phyloP scores from a whole-genome alignment of 768 basidiomycete species.

The Tulasnella sp. region DNA sequence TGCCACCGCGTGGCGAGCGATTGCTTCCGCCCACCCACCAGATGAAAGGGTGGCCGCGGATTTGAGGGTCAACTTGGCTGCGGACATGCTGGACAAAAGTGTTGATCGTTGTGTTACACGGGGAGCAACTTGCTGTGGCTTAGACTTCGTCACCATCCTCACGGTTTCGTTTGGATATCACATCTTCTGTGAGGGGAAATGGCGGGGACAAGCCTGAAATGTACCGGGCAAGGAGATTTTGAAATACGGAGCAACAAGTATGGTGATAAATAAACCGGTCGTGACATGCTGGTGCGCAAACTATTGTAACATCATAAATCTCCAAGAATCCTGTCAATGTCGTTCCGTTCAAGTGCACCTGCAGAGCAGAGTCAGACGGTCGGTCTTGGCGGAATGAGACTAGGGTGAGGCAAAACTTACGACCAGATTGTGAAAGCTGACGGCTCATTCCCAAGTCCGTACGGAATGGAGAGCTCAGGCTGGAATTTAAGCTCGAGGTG shows the following conservation, averaged over 20 bases:
- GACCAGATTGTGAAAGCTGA: neutral
- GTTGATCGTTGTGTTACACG: neutral
- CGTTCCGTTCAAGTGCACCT: neutral
- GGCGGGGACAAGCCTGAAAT: too few relatives aligned
- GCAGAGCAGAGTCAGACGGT: neutral
- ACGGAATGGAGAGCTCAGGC: neutral
- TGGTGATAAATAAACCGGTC: neutral
- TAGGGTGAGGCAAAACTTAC: neutral
- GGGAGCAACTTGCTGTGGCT: neutral
- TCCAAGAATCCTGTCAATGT: conserved; percentile 11
- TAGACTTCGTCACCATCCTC: neutral
- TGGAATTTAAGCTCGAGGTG: conserved; percentile 18
- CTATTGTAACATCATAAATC: neutral
- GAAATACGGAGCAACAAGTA: neutral
- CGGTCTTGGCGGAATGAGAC: neutral
- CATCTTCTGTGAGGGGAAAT: neutral
- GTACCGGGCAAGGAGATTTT: too few relatives aligned
- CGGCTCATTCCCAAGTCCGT: conserved; percentile 6
- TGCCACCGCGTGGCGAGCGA: neutral
- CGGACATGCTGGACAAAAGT: neutral
- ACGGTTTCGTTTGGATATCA: neutral
- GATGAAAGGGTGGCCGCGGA: neutral
- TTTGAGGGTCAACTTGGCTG: conserved; percentile 1
- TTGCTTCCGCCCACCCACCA: neutral
- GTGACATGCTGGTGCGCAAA: neutral